phyloP scores from a whole-genome alignment of 2,329 filamentous ascomycete genomes.

The Orbilia oligospora region DNA sequence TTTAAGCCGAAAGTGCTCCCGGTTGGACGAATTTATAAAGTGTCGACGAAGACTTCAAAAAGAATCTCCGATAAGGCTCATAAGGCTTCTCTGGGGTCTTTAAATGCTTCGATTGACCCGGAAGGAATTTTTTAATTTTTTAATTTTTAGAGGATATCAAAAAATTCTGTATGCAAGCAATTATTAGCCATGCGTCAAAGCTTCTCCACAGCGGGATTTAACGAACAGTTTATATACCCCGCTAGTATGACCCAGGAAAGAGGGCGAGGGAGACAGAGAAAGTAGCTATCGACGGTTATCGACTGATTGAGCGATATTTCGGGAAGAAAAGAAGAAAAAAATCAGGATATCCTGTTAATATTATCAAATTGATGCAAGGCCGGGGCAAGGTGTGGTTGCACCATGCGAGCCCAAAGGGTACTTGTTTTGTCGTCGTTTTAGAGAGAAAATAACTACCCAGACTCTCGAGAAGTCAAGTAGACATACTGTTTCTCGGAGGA shows the following conservation, averaged over 20 bases:
- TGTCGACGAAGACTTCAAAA: not conserved
- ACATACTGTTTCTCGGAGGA: conserved; percentile 4
- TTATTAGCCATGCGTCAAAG: conserved; percentile 26
- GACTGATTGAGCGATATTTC: conserved; percentile 25
- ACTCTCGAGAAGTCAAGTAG: conserved; percentile 7
- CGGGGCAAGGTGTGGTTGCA: conserved; percentile 37
- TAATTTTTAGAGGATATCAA: not conserved
- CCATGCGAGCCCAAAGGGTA: not conserved
- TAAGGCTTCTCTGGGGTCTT: conserved; percentile 6
- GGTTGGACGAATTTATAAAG: not conserved
- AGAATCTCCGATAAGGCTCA: conserved; percentile 11
- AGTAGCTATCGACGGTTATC: conserved; percentile 16
- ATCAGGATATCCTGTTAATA: conserved; percentile 38
- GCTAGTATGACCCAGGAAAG: conserved; percentile 28
- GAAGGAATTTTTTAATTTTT: not conserved
- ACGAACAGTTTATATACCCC: conserved; percentile 57
- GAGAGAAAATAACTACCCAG: not conserved
- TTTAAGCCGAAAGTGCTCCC: conserved; percentile 20
- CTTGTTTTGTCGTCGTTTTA: conserved; percentile 1
- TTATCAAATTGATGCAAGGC: conserved; percentile 26
- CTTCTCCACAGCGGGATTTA: conserved; percentile 59
- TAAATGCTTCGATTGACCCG: conserved; percentile 9
- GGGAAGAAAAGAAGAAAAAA: not conserved
- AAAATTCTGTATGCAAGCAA: conserved; percentile 15
- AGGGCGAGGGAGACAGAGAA: not conserved